Base-by-base conservation (phyloP, 176 grass and related monocot genomes). In the Oryza rufipogon region DNA sequence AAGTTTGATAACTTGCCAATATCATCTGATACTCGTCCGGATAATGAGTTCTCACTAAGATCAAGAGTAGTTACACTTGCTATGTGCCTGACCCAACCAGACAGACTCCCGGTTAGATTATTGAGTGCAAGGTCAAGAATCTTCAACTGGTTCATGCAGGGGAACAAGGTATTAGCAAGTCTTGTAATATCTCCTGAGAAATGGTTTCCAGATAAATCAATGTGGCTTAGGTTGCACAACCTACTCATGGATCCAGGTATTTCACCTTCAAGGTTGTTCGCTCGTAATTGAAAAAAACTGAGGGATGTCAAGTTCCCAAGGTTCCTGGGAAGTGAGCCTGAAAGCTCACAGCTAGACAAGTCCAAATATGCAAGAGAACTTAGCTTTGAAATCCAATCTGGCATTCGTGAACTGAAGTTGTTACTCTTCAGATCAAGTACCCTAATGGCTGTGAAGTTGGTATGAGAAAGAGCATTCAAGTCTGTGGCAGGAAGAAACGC, bases 321-420 rank as follows among this genome's bases (percentile, higher is more conserved):
- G 13, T 72, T 64, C 41, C 44, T 13, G 0, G 91, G 64, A 46
- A 92, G 49, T n/a, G 0, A 32, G 13, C 67, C 88, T 28, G 68
- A 61, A 73, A 93, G 83, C 7, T 41, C 65, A 54, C 60, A 84
- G n/a, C 22, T 36, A 33, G n/a, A 33, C 20, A 90, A 46, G 14
- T 85, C 75, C 15, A 90, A 69, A 17, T 81, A 70, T 60, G 75
- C 84, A 58, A 92, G 80, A 1, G 34, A 22, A 6, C 69, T 42
- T 48, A 93, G 67, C 16, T 80, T 48, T 9, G n/a, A 71, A 16
- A 93, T 19, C 91, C 88, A 93, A 33, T 70, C 44, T 4, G 85
- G 88, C 42, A 10, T 44, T 44, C 42, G 6, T 44, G 42, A 44
- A 44, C 42, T 44, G 42, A 44, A 44, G 42, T 44, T 44, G 42